phyloP scores from a whole-genome alignment of 2,329 filamentous ascomycete genomes.

The Hymenoscyphus infarciens region DNA sequence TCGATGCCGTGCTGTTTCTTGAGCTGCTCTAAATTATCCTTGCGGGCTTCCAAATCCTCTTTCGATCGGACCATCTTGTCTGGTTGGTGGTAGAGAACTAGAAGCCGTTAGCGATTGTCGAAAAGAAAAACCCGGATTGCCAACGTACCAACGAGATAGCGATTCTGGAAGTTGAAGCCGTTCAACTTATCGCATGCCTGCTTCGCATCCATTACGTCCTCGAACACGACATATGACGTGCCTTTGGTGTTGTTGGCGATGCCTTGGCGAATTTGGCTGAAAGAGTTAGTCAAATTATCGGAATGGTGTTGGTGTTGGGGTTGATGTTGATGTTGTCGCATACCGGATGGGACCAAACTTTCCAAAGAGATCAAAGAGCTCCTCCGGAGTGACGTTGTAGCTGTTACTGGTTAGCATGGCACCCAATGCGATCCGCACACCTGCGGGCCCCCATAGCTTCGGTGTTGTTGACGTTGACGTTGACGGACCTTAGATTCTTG shows the following conservation, averaged over 20 bases:
- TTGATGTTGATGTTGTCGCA: conserved; percentile 30
- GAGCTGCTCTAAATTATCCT: conserved; percentile 96
- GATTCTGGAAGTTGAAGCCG: conserved; percentile 99
- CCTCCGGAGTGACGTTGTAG: conserved; percentile 98
- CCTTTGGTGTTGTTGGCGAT: conserved; percentile 97
- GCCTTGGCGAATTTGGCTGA: conserved; percentile 94
- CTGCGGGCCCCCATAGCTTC: neutral
- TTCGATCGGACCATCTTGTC: conserved; percentile 81
- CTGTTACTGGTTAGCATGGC: conserved; percentile 44
- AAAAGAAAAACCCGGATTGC: conserved; percentile 3
- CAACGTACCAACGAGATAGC: conserved; percentile 90
- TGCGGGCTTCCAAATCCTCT: conserved; percentile 89
- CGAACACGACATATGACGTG: conserved; percentile 98
- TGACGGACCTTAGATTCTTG: conserved; percentile 90
- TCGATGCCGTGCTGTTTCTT: conserved; percentile 98
- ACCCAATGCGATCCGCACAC: neutral
- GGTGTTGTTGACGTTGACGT: conserved; percentile 11
- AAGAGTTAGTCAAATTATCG: conserved; percentile 9
- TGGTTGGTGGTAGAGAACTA: conserved; percentile 72
- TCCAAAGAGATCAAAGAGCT: conserved; percentile 97
- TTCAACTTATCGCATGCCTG: conserved; percentile 99
- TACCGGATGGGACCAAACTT: conserved; percentile 96
- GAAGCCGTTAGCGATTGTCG: conserved; percentile 16
- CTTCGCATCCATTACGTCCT: conserved; percentile 98
- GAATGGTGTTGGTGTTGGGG: conserved; percentile 7